Conservation (phyloP, 169 alveolate genomes). For the Cystoisospora suis region DNA sequence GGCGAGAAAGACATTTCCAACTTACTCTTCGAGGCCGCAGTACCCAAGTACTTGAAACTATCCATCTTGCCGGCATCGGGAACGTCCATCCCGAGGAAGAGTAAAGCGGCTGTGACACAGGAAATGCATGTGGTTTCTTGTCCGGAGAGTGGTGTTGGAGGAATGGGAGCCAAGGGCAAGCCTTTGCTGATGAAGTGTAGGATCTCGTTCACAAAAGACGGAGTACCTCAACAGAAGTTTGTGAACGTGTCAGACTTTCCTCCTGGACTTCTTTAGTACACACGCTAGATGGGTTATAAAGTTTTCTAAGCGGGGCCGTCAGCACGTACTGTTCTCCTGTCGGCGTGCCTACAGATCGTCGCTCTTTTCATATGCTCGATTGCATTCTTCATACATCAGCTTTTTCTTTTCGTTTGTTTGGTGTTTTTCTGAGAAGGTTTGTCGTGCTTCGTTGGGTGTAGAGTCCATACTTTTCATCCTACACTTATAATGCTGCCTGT, state of each 20-base stretch:
- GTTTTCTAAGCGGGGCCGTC: no score
- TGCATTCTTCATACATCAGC: no score
- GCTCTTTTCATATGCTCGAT: no score
- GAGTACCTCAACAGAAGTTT: constrained; percentile 26
- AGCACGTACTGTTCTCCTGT: no score
- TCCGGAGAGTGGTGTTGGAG: constrained; percentile 22
- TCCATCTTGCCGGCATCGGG: constrained; percentile 41
- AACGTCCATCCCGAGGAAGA: constrained; percentile 25
- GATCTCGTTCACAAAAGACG: constrained; percentile 41
- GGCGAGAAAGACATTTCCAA: constrained; percentile 21
- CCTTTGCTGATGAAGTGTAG: constrained; percentile 60
- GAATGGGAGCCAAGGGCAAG: constrained; percentile 19
- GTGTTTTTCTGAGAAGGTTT: no score
- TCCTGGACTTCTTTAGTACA: constrained; percentile 5
- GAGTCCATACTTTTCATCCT: no score
- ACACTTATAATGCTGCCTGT: no score
- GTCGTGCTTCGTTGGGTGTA: no score
- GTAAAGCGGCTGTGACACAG: constrained; percentile 55
- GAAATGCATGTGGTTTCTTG: constrained; percentile 32
- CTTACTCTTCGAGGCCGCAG: constrained; percentile 45
- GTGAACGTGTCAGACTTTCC: constrained; percentile 52
- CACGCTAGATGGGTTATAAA: no score
- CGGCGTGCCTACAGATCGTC: no score
- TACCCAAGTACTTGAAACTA: constrained; percentile 49
- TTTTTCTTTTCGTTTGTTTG: no score